Evolutionary conservation across 2,329 filamentous ascomycete genomes (phyloP).

Genomic region (Emericellopsis atlantica): DNA sequence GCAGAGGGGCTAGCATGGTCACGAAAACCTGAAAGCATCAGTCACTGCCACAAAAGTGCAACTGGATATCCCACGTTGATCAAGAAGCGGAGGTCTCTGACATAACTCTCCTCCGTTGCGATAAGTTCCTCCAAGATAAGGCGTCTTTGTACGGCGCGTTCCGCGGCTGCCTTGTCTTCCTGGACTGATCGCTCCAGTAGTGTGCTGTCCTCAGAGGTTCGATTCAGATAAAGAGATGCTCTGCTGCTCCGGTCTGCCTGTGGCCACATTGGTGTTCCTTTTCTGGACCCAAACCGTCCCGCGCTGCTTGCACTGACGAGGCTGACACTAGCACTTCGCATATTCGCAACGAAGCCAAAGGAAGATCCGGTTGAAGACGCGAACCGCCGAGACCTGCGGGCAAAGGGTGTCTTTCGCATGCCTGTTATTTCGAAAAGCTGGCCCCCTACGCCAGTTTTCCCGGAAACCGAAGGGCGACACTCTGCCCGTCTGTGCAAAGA

Average conservation of each 20-base stretch:
- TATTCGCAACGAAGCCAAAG: slow-evolving; percentile 64
- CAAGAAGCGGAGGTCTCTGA: slow-evolving; percentile 75
- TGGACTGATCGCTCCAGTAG: slow-evolving; percentile 37
- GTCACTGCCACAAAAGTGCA: not conserved
- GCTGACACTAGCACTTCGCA: slow-evolving; percentile 73
- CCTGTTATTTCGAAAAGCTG: too few relatives aligned
- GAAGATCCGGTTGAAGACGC: slow-evolving; percentile 59
- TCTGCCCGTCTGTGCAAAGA: slow-evolving; percentile 48
- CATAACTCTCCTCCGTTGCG: slow-evolving; percentile 75
- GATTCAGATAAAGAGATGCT: slow-evolving; percentile 44
- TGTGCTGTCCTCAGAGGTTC: slow-evolving; percentile 52
- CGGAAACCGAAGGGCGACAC: slow-evolving; percentile 16
- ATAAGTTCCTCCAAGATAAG: slow-evolving; percentile 78
- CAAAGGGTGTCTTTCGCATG: not conserved
- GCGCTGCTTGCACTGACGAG: slow-evolving; percentile 59
- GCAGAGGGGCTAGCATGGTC: slow-evolving; percentile 60
- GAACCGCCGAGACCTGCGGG: not conserved
- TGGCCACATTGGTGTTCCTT: slow-evolving; percentile 37
- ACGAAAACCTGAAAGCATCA: slow-evolving; percentile 49
- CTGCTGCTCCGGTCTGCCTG: slow-evolving; percentile 51
- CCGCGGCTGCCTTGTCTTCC: slow-evolving; percentile 56
- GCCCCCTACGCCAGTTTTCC: not conserved
- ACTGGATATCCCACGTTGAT: slow-evolving; percentile 53
- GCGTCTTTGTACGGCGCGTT: slow-evolving; percentile 62
- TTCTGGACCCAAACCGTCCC: slow-evolving; percentile 43